Conservation (phyloP, 176 grass and related monocot genomes). For the Zoysia japonica region DNA sequence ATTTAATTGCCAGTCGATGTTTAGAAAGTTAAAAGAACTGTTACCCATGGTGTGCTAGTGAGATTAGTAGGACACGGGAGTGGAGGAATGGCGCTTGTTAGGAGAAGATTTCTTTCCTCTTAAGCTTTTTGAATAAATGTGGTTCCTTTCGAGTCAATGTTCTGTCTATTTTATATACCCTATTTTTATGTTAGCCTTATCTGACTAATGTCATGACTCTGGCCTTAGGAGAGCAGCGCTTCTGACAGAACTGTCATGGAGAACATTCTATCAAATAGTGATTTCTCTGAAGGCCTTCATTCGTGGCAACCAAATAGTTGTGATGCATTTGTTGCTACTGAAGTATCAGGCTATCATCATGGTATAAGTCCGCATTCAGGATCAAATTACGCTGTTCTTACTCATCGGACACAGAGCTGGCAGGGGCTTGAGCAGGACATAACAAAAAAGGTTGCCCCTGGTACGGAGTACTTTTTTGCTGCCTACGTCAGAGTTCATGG, state of each 20-base stretch:
- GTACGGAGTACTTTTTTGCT: slow-evolving; percentile 64
- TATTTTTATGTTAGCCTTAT: slow-evolving; percentile 8
- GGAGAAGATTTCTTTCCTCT: background rate
- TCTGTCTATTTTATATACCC: background rate
- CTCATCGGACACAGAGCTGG: slow-evolving; percentile 70
- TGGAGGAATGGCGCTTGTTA: background rate
- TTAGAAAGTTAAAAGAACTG: background rate
- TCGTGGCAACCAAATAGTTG: slow-evolving; percentile 80
- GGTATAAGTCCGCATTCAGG: slow-evolving; percentile 81
- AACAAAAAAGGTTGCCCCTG: slow-evolving; percentile 54
- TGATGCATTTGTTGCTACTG: slow-evolving; percentile 63
- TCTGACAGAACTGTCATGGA: slow-evolving; percentile 56
- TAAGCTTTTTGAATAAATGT: slow-evolving; percentile 13
- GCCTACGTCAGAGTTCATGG: slow-evolving; percentile 71
- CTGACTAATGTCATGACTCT: background rate
- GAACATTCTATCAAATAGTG: slow-evolving; percentile 76
- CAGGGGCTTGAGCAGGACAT: slow-evolving; percentile 92
- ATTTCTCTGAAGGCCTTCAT: slow-evolving; percentile 75
- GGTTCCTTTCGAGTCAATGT: background rate
- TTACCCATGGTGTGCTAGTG: too few species aligned
- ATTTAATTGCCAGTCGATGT: slow-evolving; percentile 6
- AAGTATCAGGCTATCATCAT: slow-evolving; percentile 62
- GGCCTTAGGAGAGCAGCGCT: background rate
- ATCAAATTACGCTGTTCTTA: slow-evolving; percentile 75
- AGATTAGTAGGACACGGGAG: background rate